These are phyloP conservation scores for Gillenia trifoliata DNA, from an alignment of 306 rosid genomes.

Conservation along the genomic window DNA sequence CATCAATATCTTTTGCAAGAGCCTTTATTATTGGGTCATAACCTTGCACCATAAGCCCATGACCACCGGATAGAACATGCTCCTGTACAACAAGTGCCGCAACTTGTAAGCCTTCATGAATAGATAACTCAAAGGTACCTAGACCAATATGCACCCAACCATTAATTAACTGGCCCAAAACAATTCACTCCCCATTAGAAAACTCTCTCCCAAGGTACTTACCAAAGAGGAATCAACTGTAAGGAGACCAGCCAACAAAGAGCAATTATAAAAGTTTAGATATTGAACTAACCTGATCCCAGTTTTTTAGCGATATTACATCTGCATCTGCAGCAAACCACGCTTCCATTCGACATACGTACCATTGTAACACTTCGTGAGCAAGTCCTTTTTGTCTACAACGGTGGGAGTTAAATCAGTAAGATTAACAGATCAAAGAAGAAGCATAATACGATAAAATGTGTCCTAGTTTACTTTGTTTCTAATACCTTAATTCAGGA, in stretches of 20 bases:
- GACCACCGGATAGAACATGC: conserved; percentile 77
- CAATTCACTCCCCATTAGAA: not conserved
- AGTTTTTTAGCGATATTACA: conserved; percentile 63
- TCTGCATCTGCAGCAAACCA: conserved; percentile 89
- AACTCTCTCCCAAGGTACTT: not conserved
- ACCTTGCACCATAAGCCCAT: conserved; percentile 83
- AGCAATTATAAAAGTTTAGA: not conserved
- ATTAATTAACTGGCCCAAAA: not conserved
- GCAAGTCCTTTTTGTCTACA: conserved; percentile 68
- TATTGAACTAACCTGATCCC: conserved; percentile 71
- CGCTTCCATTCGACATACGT: conserved; percentile 75
- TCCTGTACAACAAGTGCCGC: conserved; percentile 32
- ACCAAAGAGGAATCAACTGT: not conserved
- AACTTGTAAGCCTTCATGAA: conserved; percentile 2
- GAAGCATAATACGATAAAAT: not conserved
- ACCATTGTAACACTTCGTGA: conserved; percentile 70
- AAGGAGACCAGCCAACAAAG: not conserved
- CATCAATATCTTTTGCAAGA: conserved; percentile 64
- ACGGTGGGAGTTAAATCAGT: not conserved
- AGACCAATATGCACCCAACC: not conserved
- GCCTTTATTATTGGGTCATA: conserved; percentile 61
- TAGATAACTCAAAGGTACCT: not conserved
- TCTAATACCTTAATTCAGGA: conserved; percentile 53
- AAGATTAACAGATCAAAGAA: not conserved
- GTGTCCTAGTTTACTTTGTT: not conserved